Evolutionary conservation across 139 green algal species (phyloP), one percentile per base, ranked within the genome.

Genomic region (Trebouxia sp.): DNA sequence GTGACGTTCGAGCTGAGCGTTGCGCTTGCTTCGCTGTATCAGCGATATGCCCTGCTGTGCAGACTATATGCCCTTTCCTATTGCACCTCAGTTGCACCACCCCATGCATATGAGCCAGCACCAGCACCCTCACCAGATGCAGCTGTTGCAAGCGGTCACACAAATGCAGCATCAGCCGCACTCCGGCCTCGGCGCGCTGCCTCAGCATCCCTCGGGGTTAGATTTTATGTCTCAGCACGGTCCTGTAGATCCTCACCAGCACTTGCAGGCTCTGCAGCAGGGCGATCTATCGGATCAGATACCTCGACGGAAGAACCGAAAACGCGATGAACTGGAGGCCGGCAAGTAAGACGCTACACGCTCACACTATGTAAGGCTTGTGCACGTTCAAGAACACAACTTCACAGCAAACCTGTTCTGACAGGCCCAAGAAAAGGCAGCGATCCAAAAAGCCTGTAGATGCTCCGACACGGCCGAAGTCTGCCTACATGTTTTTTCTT

Each of bases 401-500:
- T 22, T 42, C 1, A 28, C 20, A 77, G 7, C 37, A 6, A 0
- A 55, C 5, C 26, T 22, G 37, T 37, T 41, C 37, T 39, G 22
- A 24, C 26, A 53, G 42, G 67, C 67, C 67, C 14, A 80, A 55
- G 66, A 87, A 84, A 80, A 56, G 80, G 7, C 28, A 58, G 48
- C 66, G 84, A 30, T 42, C 76, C 0, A 85, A 85, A 76, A 88
- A 88, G 58, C 76, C 80, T 9, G 41, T 43, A 62, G 84, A 81
- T 56, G 75, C 84, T 7, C 84, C 84, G 22, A 78, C 45, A 5
- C 45, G 84, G 15, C 84, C 84, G 4, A 85, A 85, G 67, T 85
- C 80, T 20, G 80, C 84, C 45, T 88, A 88, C 76, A 88, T 88
- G 84, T 88, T 88, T 76, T 88, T 88, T 37, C 67, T 88, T 30